These are phyloP conservation scores for Camillea tinctor DNA, from an alignment of 2,329 filamentous ascomycete species.

Conservation along the genomic window DNA sequence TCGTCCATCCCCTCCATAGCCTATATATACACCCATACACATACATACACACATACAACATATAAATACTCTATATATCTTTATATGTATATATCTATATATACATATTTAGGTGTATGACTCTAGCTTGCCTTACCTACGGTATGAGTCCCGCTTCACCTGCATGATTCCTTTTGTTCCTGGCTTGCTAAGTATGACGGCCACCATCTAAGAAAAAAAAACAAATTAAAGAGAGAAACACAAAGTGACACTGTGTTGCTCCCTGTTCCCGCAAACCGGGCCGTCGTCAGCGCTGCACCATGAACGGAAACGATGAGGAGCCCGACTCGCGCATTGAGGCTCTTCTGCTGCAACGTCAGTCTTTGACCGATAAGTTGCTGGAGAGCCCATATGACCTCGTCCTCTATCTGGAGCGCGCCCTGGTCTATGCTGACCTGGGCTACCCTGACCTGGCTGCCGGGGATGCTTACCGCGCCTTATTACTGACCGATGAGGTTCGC, in stretches of 20 bases:
- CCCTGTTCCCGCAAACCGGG: too few relatives aligned
- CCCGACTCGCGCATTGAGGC: slow-evolving; percentile 40
- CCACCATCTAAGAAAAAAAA: background rate
- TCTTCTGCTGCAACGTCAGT: slow-evolving; percentile 54
- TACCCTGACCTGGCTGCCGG: slow-evolving; percentile 89
- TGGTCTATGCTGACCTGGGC: slow-evolving; percentile 68
- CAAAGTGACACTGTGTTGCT: too few relatives aligned
- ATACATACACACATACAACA: too few relatives aligned
- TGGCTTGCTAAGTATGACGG: background rate
- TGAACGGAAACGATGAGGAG: slow-evolving; percentile 34
- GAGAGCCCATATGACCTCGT: slow-evolving; percentile 60
- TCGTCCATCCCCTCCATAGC: background rate
- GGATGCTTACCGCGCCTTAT: slow-evolving; percentile 87
- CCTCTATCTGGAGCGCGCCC: slow-evolving; percentile 67
- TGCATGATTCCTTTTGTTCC: too few relatives aligned
- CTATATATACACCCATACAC: too few relatives aligned
- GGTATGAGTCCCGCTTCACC: background rate
- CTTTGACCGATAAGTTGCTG: slow-evolving; percentile 55
- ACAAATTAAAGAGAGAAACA: background rate
- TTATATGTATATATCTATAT: too few relatives aligned
- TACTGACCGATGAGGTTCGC: slow-evolving; percentile 76
- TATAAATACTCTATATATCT: background rate
- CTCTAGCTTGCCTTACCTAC: background rate
- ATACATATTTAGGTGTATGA: background rate
- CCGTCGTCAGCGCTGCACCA: slow-evolving; percentile 2